Conservation (phyloP, 805 yeast species). For the Cyberlindnera americana region DNA sequence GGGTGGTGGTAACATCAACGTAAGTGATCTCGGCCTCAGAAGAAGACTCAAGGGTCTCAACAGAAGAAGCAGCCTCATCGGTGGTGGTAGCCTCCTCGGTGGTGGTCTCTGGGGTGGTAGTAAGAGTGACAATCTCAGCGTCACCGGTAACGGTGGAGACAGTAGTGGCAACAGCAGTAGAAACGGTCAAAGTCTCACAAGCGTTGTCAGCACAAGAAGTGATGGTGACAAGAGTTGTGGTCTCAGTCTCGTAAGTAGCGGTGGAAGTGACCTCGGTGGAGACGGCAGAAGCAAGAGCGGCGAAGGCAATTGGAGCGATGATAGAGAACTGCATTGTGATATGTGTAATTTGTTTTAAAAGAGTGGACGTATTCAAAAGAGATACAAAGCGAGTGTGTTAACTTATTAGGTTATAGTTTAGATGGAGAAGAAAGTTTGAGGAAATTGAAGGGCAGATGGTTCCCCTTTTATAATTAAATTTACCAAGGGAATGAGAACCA, state of each 20-base stretch:
- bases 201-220: constrained; percentile 26
- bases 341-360: constrained; percentile 7
- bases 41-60: constrained; percentile 39
- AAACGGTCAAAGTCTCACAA: constrained; percentile 21
- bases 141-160: constrained; percentile 21
- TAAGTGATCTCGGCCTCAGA: constrained; percentile 38
- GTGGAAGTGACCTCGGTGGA: constrained; percentile 24
- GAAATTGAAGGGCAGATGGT: not conserved
- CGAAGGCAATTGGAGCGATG: constrained; percentile 23
- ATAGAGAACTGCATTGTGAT: constrained; percentile 27
- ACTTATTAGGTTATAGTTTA: too few species aligned
- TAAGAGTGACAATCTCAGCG: constrained; percentile 5
- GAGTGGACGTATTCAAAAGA: constrained; percentile 26
- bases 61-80: constrained; percentile 1
- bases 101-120: constrained; percentile 10
- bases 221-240: constrained; percentile 26
- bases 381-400: constrained; percentile 8
- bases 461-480: constrained; percentile 2
- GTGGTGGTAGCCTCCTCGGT: constrained; percentile 5
- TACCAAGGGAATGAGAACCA: too few species aligned
- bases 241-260: constrained; percentile 10
- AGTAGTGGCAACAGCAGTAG: constrained; percentile 22
- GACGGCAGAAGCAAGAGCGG: constrained; percentile 24
- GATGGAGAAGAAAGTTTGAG: too few species aligned
- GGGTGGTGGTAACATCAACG: constrained; percentile 36